These are phyloP conservation scores for Fusarium camptoceras DNA, from an alignment of 2,329 filamentous ascomycete species.

Conservation along the genomic window DNA sequence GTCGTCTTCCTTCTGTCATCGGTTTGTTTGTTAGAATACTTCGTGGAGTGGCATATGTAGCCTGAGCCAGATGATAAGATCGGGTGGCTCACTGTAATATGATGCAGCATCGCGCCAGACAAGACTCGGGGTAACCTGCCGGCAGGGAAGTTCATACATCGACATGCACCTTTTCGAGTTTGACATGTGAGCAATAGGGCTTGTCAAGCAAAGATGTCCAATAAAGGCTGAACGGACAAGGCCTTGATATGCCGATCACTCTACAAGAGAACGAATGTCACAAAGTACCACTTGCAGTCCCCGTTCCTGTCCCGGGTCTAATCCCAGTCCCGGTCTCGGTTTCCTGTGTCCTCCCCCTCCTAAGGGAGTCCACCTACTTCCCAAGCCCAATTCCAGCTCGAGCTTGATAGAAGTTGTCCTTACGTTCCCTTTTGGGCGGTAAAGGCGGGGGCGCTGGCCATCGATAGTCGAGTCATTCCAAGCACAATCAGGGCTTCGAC, in stretches of 20 bases:
- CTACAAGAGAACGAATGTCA: constrained; percentile 37
- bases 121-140: constrained; percentile 11
- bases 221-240: constrained; percentile 37
- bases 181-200: constrained; percentile 48
- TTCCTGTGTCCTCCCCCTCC: constrained; percentile 25
- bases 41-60: constrained; percentile 4
- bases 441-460: constrained; percentile 45
- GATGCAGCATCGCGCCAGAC: constrained; percentile 39
- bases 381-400: constrained; percentile 37
- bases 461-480: constrained; percentile 41
- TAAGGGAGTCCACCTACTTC: constrained; percentile 39
- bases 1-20: constrained; percentile 10
- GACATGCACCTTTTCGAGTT: constrained; percentile 40
- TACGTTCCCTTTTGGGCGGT: constrained; percentile 41
- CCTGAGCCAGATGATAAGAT: constrained; percentile 32
- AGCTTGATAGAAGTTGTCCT: constrained; percentile 28
- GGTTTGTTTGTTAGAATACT: background rate
- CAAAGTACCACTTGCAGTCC: constrained; percentile 37
- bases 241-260: constrained; percentile 42
- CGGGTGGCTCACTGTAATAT: constrained; percentile 34
- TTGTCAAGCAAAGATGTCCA: constrained; percentile 39
- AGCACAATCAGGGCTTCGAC: constrained; percentile 46
- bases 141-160: constrained; percentile 32
- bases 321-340: constrained; percentile 34
- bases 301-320: constrained; percentile 27